phyloP scores from a whole-genome alignment of 495 filamentous ascomycete species.

The Penicillium herquei region DNA sequence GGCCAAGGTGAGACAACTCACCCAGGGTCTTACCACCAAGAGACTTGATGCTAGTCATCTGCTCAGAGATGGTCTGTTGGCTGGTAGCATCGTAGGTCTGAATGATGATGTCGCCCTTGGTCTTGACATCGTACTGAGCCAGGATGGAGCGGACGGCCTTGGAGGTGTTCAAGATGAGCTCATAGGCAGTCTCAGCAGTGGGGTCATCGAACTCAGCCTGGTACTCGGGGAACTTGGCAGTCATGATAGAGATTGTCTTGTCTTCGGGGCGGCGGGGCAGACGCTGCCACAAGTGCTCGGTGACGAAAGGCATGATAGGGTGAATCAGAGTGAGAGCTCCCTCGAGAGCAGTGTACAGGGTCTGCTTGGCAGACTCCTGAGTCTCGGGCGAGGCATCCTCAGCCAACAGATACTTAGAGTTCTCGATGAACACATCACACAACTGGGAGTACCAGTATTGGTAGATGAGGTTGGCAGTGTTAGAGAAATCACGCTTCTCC shows the following conservation, averaged over 20 bases:
- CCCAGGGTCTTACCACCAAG: slow-evolving; percentile 62
- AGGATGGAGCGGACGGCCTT: slow-evolving; percentile 57
- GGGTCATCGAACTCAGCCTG: slow-evolving; percentile 55
- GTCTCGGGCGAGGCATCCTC: slow-evolving; percentile 55
- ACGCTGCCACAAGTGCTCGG: slow-evolving; percentile 77
- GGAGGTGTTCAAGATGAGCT: slow-evolving; percentile 60
- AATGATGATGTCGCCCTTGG: slow-evolving; percentile 55
- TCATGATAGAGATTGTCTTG: slow-evolving; percentile 63
- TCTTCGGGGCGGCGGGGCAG: slow-evolving; percentile 65
- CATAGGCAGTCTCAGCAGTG: slow-evolving; percentile 60
- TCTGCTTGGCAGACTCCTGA: slow-evolving; percentile 59
- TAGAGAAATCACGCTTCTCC: slow-evolving; percentile 68
- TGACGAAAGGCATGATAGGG: slow-evolving; percentile 79
- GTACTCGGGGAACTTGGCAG: slow-evolving; percentile 62
- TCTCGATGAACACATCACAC: slow-evolving; percentile 71
- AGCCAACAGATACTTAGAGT: slow-evolving; percentile 71
- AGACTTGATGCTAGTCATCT: slow-evolving; percentile 61
- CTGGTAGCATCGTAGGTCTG: slow-evolving; percentile 57
- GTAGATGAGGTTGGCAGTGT: slow-evolving; percentile 61
- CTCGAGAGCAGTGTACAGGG: slow-evolving; percentile 68
- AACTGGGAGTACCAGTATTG: slow-evolving; percentile 68
- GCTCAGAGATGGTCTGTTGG: slow-evolving; percentile 54
- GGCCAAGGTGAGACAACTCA: slow-evolving; percentile 46
- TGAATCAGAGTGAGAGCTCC: slow-evolving; percentile 65
- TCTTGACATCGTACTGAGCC: slow-evolving; percentile 59